phyloP scores from a whole-genome alignment of 2,329 filamentous ascomycete species.

The Botrytis fragariae region DNA sequence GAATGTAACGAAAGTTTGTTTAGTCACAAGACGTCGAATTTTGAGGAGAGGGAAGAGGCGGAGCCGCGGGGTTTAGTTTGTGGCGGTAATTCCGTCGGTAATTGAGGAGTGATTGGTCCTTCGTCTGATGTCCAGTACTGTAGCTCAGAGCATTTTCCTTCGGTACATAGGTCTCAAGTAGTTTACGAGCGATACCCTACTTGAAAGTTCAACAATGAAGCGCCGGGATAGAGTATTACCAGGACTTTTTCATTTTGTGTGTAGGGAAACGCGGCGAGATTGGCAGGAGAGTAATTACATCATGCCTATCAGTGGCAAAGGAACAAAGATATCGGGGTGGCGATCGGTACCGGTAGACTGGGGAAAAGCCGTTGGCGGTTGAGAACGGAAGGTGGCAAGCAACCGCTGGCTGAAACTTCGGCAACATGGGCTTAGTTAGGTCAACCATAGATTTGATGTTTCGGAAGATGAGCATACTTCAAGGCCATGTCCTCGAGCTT shows the following conservation, averaged over 20 bases:
- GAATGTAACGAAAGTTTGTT: neutral
- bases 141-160: neutral
- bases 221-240: neutral
- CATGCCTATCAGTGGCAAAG: neutral
- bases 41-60: neutral
- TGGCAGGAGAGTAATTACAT: neutral
- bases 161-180: no score
- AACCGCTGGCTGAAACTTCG: neutral
- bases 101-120: neutral
- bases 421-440: neutral
- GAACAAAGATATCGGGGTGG: neutral
- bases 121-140: neutral
- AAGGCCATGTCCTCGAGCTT: neutral
- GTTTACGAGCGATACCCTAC: neutral
- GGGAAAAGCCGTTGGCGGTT: neutral
- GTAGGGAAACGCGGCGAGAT: neutral
- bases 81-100: neutral
- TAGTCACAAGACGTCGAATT: neutral
- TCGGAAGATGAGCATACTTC: neutral
- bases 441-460: neutral
- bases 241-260: neutral
- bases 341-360: neutral
- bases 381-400: neutral
- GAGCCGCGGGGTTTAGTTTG: neutral
- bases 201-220: neutral